A percentile compares a stretch with the other conserved stretches of the same genome.
Evolutionary conservation across 208 protist genomes (phyloP).

Genomic region (Acanthamoeba divionensis): DNA sequence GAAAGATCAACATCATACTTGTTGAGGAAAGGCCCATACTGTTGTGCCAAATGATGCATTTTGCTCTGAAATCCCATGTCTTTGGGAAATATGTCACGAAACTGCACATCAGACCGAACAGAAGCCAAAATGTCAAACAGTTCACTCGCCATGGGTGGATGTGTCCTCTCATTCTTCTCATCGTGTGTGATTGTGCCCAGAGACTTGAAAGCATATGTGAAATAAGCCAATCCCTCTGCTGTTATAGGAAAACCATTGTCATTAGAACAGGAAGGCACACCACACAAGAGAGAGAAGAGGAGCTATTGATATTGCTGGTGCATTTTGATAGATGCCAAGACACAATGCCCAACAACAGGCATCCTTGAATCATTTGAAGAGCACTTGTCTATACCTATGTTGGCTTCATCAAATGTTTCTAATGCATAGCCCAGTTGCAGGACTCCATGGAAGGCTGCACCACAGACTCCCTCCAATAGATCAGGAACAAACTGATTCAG

Average conservation of each 20-base stretch:
- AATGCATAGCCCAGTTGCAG: constrained; percentile 21
- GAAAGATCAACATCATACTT: background rate
- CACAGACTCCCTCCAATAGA: background rate
- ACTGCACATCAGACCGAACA: background rate
- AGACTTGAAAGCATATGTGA: background rate
- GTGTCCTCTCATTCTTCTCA: background rate
- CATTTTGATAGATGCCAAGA: too few species aligned
- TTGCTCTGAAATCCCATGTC: background rate
- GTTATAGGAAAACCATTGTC: too few species aligned
- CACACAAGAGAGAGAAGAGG: too few species aligned
- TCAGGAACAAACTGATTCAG: background rate
- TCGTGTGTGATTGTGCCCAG: background rate
- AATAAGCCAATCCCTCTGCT: constrained; percentile 11
- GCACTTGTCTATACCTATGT: background rate
- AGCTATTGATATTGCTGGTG: too few species aligned
- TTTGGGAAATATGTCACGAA: background rate
- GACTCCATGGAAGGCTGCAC: constrained; percentile 24
- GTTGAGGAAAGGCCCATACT: background rate
- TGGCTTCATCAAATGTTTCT: background rate
- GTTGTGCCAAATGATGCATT: background rate
- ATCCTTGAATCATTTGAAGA: background rate
- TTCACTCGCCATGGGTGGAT: background rate
- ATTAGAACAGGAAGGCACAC: too few species aligned
- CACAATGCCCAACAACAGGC: background rate
- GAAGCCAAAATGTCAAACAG: background rate